A percentile compares a stretch with the other conserved stretches of the same genome.
Conservation (phyloP, 768 basidiomycete genomes). For the Leucogyrophana mollusca region DNA sequence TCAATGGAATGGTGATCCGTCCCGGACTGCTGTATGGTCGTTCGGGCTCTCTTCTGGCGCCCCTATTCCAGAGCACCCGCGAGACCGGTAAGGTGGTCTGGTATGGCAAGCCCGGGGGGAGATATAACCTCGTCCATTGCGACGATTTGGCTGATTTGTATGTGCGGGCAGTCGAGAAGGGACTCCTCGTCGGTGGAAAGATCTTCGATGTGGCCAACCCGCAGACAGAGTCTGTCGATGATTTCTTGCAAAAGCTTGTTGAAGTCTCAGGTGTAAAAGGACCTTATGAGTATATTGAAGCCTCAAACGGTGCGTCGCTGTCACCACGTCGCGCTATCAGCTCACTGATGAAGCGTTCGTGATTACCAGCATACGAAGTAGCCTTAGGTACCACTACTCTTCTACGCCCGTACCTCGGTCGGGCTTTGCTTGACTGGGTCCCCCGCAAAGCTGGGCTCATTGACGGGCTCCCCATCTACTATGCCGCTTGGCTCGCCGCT, state of each 20-base stretch:
- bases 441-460: conserved; percentile 40
- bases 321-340: background rate
- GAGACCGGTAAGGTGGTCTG: conserved; percentile 29
- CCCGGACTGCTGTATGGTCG: conserved; percentile 43
- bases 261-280: conserved; percentile 36
- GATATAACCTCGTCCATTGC: conserved; percentile 36
- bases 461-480: conserved; percentile 44
- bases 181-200: conserved; percentile 32
- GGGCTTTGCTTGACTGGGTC: conserved; percentile 42
- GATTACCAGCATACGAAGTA: conserved; percentile 32
- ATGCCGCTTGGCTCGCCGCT: conserved; percentile 25
- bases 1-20: conserved; percentile 47
- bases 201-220: conserved; percentile 43
- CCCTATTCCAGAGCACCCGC: conserved; percentile 30
- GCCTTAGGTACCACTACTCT: conserved; percentile 31
- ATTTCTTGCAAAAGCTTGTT: conserved; percentile 36
- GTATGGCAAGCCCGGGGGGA: conserved; percentile 34
- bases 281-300: conserved; percentile 32
- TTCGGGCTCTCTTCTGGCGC: conserved; percentile 33
- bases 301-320: conserved; percentile 27
- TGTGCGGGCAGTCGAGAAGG: conserved; percentile 38
- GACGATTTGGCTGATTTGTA: conserved; percentile 49
- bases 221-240: conserved; percentile 38
- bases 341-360: no score
- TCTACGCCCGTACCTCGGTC: conserved; percentile 37